A percentile compares a stretch with the other conserved stretches of the same genome.
Conservation (phyloP, 140 eudicot genomes). For the Senecio squalidus region DNA sequence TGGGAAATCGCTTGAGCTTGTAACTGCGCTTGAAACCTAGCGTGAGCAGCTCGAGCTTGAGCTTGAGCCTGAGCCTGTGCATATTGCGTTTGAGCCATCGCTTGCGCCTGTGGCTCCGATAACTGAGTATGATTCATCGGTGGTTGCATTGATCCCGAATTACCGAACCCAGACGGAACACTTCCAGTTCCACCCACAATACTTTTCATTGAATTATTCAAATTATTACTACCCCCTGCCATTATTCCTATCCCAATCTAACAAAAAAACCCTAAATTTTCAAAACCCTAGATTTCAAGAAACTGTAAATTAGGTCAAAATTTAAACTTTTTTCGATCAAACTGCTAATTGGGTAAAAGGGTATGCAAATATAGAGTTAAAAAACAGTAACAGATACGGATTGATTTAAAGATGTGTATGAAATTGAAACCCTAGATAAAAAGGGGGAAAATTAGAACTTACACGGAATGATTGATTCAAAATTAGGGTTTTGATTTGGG, state of each 20-base stretch:
- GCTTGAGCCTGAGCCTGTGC: conserved; percentile 49
- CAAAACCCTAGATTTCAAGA: neutral
- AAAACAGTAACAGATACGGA: neutral
- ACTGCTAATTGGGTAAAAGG: neutral
- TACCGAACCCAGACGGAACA: conserved; percentile 11
- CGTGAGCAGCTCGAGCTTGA: conserved; percentile 49
- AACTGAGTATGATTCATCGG: conserved; percentile 36
- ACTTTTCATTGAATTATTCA: neutral
- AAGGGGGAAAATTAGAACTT: no score
- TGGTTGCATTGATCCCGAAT: neutral
- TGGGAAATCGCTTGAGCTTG: conserved; percentile 41
- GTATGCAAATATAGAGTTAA: neutral
- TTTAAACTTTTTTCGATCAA: neutral
- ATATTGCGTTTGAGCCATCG: conserved; percentile 42
- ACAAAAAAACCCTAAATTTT: neutral
- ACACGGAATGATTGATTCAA: no score
- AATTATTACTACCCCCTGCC: conserved; percentile 7
- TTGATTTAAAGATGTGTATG: no score
- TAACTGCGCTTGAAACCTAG: conserved; percentile 39
- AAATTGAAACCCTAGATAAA: no score
- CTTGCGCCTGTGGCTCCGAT: conserved; percentile 58
- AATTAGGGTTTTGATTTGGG: no score
- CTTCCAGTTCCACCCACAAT: conserved; percentile 8
- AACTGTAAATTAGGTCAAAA: neutral
- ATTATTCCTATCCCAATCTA: neutral